Base-by-base conservation (phyloP, 1,139 yeast species). In the Candida sojae region DNA sequence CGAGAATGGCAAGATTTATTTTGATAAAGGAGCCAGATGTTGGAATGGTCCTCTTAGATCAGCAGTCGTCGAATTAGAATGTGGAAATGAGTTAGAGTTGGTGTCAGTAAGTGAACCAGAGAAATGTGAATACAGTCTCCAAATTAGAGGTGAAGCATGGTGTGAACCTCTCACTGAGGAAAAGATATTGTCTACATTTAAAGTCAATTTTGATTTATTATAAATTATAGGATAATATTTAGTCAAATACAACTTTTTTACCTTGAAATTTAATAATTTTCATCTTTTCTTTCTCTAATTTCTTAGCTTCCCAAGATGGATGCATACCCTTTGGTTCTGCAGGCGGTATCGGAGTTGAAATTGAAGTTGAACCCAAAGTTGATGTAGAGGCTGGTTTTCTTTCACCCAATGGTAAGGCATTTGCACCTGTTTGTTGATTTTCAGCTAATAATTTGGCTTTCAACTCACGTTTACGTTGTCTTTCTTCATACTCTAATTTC, bases 301-400 rank as follows among this genome's bases (percentile, higher is more conserved):
- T 79, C 70, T 86, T 86, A 17, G 99, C 99, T 58, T 83, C 85
- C 99, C 99, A 93, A 2, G 99, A 93, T 13, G 99, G 99, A 79
- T 93, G 99, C 50, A 89, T 63, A 13, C 65, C 57, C 17, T 53
- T 47, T 7, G 42, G 47, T 39, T 56, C 60, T 5, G 49, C 45
- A 47, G 38, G 11, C 13, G 37, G 26, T 6, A 23, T 12, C 6
- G 26, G 26, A 8, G 31, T n/a, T 17, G 44, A 23, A 26, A 23
- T 17, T 8, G 47, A 39, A 6, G 53, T n/a, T 17, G 44, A 23
- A 26, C 12, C 11, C 6, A 46, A 39, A 6, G 53, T 46, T 1
- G 47, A 43, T 23, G 50, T 37, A 21, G 6, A 12, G 6, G 21
- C 32, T 17, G 56, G 55, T 47, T 63, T 60, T 54, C 79, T 63